phyloP scores from a whole-genome alignment of 169 alveolate species.

The Plasmodium adleri region DNA sequence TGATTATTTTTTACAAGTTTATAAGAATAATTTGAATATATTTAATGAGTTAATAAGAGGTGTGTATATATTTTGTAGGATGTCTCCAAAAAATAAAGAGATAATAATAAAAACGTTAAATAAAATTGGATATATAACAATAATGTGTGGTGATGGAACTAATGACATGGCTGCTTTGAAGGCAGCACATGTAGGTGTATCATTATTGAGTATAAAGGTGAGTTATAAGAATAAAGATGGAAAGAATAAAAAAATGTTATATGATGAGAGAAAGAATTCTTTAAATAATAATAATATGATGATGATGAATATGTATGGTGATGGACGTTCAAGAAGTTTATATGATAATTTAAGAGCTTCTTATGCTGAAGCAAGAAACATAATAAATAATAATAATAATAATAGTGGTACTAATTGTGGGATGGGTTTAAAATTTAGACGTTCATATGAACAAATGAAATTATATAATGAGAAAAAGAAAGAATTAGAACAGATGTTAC shows the following conservation, averaged over 20 bases:
- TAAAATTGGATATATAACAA: constrained; percentile 88
- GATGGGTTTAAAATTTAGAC: no score
- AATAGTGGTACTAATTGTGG: background rate
- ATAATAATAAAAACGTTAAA: constrained; percentile 85
- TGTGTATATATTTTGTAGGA: constrained; percentile 93
- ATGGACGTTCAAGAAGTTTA: constrained; percentile 75
- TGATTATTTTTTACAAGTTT: constrained; percentile 80
- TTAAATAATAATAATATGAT: background rate
- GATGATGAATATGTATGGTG: background rate
- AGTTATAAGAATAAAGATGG: constrained; percentile 76
- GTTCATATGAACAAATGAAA: constrained; percentile 43
- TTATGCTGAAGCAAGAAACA: background rate
- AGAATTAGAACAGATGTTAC: constrained; percentile 69
- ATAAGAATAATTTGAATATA: constrained; percentile 23
- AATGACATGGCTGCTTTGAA: constrained; percentile 99
- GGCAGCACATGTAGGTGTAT: constrained; percentile 97
- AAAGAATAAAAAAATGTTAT: constrained; percentile 62
- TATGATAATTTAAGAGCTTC: constrained; percentile 59
- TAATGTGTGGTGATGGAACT: constrained; percentile 99
- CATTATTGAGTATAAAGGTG: constrained; percentile 90
- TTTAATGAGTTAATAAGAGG: constrained; percentile 58
- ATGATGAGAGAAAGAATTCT: background rate
- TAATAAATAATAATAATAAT: constrained; percentile 68
- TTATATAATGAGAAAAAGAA: constrained; percentile 54
- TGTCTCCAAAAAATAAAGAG: constrained; percentile 97